A percentile compares a stretch with the other conserved stretches of the same genome.
phyloP scores from a whole-genome alignment of 1,284 basidiomycete species.

The Leucoagaricus sp. region DNA sequence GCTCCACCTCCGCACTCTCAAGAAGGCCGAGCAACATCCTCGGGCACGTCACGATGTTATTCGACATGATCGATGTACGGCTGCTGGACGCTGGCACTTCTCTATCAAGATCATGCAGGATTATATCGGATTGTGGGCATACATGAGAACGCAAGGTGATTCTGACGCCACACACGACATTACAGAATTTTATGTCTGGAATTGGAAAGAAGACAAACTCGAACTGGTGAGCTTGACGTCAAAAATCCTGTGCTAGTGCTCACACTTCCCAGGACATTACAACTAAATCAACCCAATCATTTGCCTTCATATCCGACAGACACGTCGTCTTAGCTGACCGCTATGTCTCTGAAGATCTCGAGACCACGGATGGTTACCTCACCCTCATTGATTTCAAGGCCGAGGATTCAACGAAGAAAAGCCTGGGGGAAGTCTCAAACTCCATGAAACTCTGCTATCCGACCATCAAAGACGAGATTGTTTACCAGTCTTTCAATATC shows the following conservation, averaged over 20 bases:
- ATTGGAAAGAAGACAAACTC: slow-evolving; percentile 55
- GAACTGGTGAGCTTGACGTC: slow-evolving; percentile 43
- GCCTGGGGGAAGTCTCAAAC: slow-evolving; percentile 31
- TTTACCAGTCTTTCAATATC: slow-evolving; percentile 40
- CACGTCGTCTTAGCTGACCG: slow-evolving; percentile 38
- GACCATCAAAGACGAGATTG: slow-evolving; percentile 22
- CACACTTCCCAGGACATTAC: slow-evolving; percentile 30
- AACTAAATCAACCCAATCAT: slow-evolving; percentile 40
- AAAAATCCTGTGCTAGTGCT: slow-evolving; percentile 9
- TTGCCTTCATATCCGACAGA: slow-evolving; percentile 46
- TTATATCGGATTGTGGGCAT: slow-evolving; percentile 40
- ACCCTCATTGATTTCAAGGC: slow-evolving; percentile 30
- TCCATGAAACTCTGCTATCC: slow-evolving; percentile 43
- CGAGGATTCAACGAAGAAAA: slow-evolving; percentile 27
- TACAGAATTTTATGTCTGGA: slow-evolving; percentile 57
- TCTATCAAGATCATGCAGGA: slow-evolving; percentile 51
- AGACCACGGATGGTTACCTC: slow-evolving; percentile 21
- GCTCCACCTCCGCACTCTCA: slow-evolving; percentile 48
- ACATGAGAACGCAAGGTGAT: not conserved
- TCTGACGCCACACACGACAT: not conserved
- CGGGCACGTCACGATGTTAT: slow-evolving; percentile 35
- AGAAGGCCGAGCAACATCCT: slow-evolving; percentile 49
- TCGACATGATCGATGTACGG: not conserved
- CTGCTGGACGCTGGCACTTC: not conserved
- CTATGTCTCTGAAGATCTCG: slow-evolving; percentile 15